Conservation (phyloP, 768 basidiomycete genomes). For the Pisolithus microcarpus region DNA sequence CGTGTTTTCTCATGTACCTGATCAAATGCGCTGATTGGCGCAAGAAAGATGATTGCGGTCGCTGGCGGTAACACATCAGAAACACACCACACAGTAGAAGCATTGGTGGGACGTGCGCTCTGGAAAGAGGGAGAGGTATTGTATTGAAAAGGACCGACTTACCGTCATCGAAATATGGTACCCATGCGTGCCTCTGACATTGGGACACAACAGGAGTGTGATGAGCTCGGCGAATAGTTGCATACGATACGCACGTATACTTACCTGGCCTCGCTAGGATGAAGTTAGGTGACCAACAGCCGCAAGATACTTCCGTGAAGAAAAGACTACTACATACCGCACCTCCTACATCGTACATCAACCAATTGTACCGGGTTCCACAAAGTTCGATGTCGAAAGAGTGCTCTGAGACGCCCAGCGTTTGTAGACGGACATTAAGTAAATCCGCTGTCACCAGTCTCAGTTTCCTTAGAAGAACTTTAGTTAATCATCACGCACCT, state of each 20-base stretch:
- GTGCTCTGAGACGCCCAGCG: conserved; percentile 73
- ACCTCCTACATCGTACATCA: conserved; percentile 79
- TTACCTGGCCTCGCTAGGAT: conserved; percentile 54
- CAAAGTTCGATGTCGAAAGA: conserved; percentile 60
- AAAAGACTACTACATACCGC: conserved; percentile 43
- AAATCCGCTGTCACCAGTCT: conserved; percentile 51
- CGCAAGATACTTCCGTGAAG: background rate
- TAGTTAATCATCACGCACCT: conserved; percentile 31
- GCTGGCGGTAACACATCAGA: conserved; percentile 34
- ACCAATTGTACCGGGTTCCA: conserved; percentile 64
- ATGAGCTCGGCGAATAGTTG: conserved; percentile 7
- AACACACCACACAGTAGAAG: conserved; percentile 4
- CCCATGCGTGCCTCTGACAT: conserved; percentile 68
- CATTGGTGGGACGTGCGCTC: conserved; percentile 12
- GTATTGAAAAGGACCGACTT: conserved; percentile 19
- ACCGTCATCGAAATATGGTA: conserved; percentile 83
- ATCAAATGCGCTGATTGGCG: conserved; percentile 82
- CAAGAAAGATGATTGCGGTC: conserved; percentile 80
- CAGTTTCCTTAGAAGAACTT: background rate
- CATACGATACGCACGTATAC: conserved; percentile 14
- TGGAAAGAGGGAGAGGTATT: conserved; percentile 3
- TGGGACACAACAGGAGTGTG: conserved; percentile 8
- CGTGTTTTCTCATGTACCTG: conserved; percentile 42
- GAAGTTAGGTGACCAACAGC: conserved; percentile 6
- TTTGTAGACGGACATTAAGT: conserved; percentile 73